Evolutionary conservation across 1,139 yeast species (phyloP).

Genomic region (Pichia sp.): DNA sequence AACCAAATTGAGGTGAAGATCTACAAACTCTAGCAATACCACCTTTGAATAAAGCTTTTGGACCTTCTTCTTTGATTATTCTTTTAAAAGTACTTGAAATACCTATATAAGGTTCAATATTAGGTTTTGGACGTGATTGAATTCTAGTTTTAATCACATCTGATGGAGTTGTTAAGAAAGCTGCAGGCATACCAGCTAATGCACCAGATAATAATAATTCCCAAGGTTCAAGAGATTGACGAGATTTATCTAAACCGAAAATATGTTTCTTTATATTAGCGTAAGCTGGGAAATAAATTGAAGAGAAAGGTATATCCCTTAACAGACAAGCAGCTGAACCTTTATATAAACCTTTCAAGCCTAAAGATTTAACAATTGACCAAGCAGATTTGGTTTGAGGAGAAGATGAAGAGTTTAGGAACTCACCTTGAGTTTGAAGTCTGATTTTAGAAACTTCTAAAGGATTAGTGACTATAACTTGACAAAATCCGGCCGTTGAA

Average conservation of each 20-base stretch:
- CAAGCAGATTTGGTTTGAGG: constrained; percentile 47
- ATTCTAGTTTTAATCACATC: constrained; percentile 95
- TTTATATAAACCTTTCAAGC: constrained; percentile 78
- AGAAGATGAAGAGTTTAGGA: constrained; percentile 18
- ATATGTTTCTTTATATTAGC: constrained; percentile 82
- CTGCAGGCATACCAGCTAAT: constrained; percentile 96
- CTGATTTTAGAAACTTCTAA: constrained; percentile 93
- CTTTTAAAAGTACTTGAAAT: constrained; percentile 69
- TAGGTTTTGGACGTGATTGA: constrained; percentile 75
- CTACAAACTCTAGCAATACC: constrained; percentile 91
- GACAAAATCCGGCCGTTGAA: constrained; percentile 93
- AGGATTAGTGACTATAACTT: constrained; percentile 93
- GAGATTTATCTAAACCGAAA: constrained; percentile 77
- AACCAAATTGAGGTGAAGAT: constrained; percentile 97
- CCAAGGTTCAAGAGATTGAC: constrained; percentile 62
- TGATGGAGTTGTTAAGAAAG: constrained; percentile 90
- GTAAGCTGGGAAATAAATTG: constrained; percentile 95
- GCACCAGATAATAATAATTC: constrained; percentile 87
- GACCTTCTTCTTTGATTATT: constrained; percentile 58
- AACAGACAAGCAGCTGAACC: constrained; percentile 89
- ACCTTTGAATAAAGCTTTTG: constrained; percentile 85
- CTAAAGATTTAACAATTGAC: constrained; percentile 70
- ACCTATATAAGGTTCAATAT: constrained; percentile 72
- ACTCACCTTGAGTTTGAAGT: constrained; percentile 86
- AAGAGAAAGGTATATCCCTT: constrained; percentile 95